Base-by-base conservation (phyloP, 352 stramenopile species). In the Phytophthora pseudosyringae region DNA sequence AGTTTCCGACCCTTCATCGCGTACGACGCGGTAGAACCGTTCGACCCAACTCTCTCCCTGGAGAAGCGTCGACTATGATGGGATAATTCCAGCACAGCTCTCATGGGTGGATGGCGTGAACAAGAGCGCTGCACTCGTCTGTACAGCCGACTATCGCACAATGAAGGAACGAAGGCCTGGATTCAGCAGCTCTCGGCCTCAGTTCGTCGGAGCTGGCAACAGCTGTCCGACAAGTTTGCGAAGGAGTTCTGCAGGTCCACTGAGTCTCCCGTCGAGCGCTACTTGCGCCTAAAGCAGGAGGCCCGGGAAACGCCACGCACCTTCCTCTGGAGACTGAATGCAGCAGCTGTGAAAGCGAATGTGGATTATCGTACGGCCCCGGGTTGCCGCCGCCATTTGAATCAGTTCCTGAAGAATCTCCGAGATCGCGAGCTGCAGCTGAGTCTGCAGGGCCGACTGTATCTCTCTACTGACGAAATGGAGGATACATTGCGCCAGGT, bases 321-420 rank as follows among this genome's bases (percentile, higher is more conserved):
- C 1, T 61, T 61, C 31, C 8, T 61, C 11, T 61, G 43, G 31
- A 10, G 41, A 1, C 12, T 61, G 2, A 61, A 53, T 10, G 53
- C 41, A 0, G 53, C 31, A 0, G 32, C 53, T 7, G 16, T 16
- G 6, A 61, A 52, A 21, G 41, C 53, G 1, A 52, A 61, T 11
- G 53, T 61, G 16, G 32, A 53, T 4, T 53, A 49, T 28, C 40
- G 11, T 3, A 35, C 40, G 2, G 9, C 18, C 8, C 11, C 40
- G 11, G 40, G 31, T 7, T 51, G 43, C 6, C 29, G 18, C 1
- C 43, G 29, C 0, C 41, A 62, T 26, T 3, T 54, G 3, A 52
- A 40, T 4, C 54, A 53, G n/a, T 62, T 62, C 43, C 32, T 47
- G 8, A 62, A 62, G 13, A 47, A 48, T 5, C 54, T 47, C 9